Percentiles rank a stretch among this genome's conserved stretches.
Conservation (phyloP, 495 filamentous ascomycete species). For the Aspergillus egyptiacus region DNA sequence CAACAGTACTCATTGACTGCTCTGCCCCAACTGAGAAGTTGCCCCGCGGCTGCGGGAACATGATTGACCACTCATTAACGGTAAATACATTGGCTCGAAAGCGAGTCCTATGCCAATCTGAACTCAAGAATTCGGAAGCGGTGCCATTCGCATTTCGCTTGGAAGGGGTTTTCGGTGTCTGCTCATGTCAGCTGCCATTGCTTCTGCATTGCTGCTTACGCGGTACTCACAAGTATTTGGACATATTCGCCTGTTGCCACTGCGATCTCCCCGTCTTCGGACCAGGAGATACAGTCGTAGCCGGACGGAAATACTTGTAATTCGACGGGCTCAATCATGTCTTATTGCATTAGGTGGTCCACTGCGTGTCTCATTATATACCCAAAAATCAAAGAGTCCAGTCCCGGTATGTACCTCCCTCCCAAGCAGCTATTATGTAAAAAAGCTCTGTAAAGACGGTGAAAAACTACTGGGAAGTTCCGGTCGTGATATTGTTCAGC, state of each 20-base stretch:
- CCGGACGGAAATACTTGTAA: slow-evolving; percentile 37
- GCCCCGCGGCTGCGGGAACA: slow-evolving; percentile 38
- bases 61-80: slow-evolving; percentile 45
- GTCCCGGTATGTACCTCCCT: background rate
- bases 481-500: background rate
- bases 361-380: background rate
- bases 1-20: slow-evolving; percentile 49
- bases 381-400: background rate
- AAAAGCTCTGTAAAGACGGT: background rate
- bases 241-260: slow-evolving; percentile 54
- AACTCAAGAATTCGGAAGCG: slow-evolving; percentile 7
- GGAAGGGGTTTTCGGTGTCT: slow-evolving; percentile 26
- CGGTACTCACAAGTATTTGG: slow-evolving; percentile 43
- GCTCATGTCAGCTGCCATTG: background rate
- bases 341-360: background rate
- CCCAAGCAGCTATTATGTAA: background rate
- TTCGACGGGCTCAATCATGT: slow-evolving; percentile 33
- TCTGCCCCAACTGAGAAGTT: slow-evolving; percentile 59
- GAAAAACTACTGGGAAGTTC: background rate
- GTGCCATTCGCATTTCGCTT: slow-evolving; percentile 9
- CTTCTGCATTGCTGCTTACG: background rate
- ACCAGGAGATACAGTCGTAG: slow-evolving; percentile 55
- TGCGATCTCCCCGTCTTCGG: slow-evolving; percentile 56
- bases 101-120: slow-evolving; percentile 36
- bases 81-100: slow-evolving; percentile 50